Evolutionary conservation across 176 grass and related monocot genomes (phyloP), one percentile per base, ranked within the genome.

Genomic region (Triticum turgidum): DNA sequence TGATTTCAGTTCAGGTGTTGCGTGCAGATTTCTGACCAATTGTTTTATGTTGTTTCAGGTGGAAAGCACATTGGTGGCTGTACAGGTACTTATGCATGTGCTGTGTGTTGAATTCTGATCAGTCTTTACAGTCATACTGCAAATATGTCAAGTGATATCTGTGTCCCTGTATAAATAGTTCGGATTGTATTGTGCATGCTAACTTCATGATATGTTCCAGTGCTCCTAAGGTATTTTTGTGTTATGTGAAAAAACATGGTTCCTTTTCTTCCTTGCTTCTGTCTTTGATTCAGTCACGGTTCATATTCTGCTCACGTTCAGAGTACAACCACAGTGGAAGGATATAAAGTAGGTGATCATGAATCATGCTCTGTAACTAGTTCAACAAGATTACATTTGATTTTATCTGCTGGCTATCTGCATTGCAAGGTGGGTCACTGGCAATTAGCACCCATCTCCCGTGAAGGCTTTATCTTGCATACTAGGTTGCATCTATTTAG

Each of bases 61-160:
- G 91, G 90, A 78, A 98, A 91, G 82, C 96, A 98, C 84, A 92
- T 98, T 75, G 90, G 93, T 64, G 96, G 93, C 7, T 98, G 96
- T 86, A 90, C 96, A 95, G 96, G 91, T 98, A 92, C 64, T 51
- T 72, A 54, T 71, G 18, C 49, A 38, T 65, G 42, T 35, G 69
- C 18, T 72, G 3, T 64, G 59, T 85, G 41, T 81, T 85, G 56
- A 79, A 64, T 81, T 9, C 65, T 42, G 1, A 84, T 65, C 76
- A 70, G 14, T 70, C 15, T 65, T 80, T 73, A 67, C 58, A 52
- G 22, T 79, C 33, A 58, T 34, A 61, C 61, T 18, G 17, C 24
- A 61, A 82, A 65, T 64, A 84, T 83, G 17, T 34, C 73, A 24
- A 67, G 22, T 79, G 42, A 51, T 79, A 35, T 54, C 21, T 79